phyloP scores from a whole-genome alignment of 768 basidiomycete species.

The Auriscalpium orientale region DNA sequence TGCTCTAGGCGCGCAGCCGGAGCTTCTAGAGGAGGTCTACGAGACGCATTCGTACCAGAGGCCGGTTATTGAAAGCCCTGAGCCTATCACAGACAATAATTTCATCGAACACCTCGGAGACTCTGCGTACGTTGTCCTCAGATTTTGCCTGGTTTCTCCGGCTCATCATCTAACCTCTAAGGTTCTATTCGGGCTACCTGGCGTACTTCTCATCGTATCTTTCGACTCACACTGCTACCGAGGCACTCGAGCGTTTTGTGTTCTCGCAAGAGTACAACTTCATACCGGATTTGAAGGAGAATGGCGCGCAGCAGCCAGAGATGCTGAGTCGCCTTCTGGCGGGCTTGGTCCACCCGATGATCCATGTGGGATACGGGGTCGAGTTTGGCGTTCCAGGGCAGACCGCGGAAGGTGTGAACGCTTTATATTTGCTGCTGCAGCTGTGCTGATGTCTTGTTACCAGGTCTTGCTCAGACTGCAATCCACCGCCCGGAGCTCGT shows the following conservation, averaged over 20 bases:
- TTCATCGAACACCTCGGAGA: slow-evolving; percentile 51
- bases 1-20: slow-evolving; percentile 44
- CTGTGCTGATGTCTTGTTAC: neutral
- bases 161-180: neutral
- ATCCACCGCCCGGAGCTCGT: slow-evolving; percentile 37
- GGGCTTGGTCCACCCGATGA: slow-evolving; percentile 57
- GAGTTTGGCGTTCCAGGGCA: slow-evolving; percentile 57
- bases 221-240: slow-evolving; percentile 34
- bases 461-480: slow-evolving; percentile 52
- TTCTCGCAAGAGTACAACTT: slow-evolving; percentile 48
- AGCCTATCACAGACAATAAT: slow-evolving; percentile 36
- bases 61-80: slow-evolving; percentile 35
- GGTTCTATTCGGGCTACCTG: slow-evolving; percentile 54
- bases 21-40: slow-evolving; percentile 35
- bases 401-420: slow-evolving; percentile 47
- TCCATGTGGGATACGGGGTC: slow-evolving; percentile 54
- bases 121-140: slow-evolving; percentile 33
- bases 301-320: slow-evolving; percentile 29
- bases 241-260: slow-evolving; percentile 51
- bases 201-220: slow-evolving; percentile 41
- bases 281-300: slow-evolving; percentile 16
- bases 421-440: neutral
- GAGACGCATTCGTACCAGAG: slow-evolving; percentile 30
- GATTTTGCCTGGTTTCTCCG: neutral
- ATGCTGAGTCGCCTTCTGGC: slow-evolving; percentile 53